Evolutionary conservation across 805 yeast species (phyloP).

Genomic region (Cyberlindnera mycetangii): DNA sequence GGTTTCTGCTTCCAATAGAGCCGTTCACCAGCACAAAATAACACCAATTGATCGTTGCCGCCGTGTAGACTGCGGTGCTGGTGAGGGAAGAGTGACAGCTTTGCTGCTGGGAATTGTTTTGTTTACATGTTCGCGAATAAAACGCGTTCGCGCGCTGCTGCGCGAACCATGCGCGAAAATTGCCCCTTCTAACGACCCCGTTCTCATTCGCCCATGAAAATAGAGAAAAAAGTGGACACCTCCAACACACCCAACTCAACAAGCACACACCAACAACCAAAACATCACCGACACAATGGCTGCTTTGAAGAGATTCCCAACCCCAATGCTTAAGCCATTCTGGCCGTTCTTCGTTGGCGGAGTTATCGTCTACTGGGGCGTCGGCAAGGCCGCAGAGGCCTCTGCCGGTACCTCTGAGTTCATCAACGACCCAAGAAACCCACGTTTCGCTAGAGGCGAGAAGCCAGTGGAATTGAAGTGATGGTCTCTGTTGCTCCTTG

Average conservation of each 20-base stretch:
- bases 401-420: constrained; percentile 74
- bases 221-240: constrained; percentile 6
- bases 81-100: too few species aligned
- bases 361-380: constrained; percentile 65
- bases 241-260: neutral
- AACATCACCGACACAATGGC: constrained; percentile 21
- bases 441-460: constrained; percentile 70
- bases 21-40: too few species aligned
- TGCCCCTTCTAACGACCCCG: too few species aligned
- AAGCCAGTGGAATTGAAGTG: constrained; percentile 39
- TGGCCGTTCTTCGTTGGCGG: constrained; percentile 92
- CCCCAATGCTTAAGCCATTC: constrained; percentile 56
- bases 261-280: neutral
- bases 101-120: too few species aligned
- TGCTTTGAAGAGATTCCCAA: constrained; percentile 40
- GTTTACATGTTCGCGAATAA: too few species aligned
- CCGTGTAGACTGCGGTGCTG: too few species aligned
- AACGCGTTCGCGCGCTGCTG: too few species aligned
- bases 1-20: too few species aligned
- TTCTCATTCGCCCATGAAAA: constrained; percentile 16
- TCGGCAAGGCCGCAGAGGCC: constrained; percentile 66
- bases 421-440: constrained; percentile 95
- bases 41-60: too few species aligned
- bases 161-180: too few species aligned
- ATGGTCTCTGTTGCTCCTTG: neutral